Evolutionary conservation across 306 rosid species (phyloP).

Genomic region (Betula pendula): DNA sequence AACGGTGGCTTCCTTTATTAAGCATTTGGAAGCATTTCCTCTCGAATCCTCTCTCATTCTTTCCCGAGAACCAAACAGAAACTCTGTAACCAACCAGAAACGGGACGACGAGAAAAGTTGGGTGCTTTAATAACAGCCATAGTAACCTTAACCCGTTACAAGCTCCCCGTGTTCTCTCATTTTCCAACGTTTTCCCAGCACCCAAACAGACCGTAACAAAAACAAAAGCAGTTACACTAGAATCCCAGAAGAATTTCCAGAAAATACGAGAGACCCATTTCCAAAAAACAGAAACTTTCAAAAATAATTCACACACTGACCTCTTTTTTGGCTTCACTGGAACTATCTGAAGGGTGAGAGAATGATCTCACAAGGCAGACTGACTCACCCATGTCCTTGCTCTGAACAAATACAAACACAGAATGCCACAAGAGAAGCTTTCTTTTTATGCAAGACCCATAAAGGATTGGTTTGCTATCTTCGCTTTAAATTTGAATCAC

Average conservation of each 20-base stretch:
- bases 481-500: slow-evolving; percentile 27
- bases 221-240: neutral
- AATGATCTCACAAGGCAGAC: slow-evolving; percentile 61
- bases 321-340: slow-evolving; percentile 45
- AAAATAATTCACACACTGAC: slow-evolving; percentile 31
- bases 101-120: neutral
- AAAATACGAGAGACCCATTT: neutral
- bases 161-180: neutral
- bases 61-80: slow-evolving; percentile 6
- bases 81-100: neutral
- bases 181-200: slow-evolving; percentile 23
- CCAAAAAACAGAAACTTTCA: neutral
- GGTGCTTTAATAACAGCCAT: neutral
- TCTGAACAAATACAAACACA: neutral
- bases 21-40: neutral
- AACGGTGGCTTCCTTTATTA: neutral
- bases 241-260: slow-evolving; percentile 16
- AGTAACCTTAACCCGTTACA: slow-evolving; percentile 11
- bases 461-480: neutral
- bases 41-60: slow-evolving; percentile 1
- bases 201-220: slow-evolving; percentile 26
- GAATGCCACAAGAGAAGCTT: neutral
- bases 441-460: neutral
- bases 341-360: slow-evolving; percentile 51
- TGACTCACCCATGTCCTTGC: slow-evolving; percentile 51